Evolutionary conservation across 768 basidiomycete species (phyloP), one percentile per base, ranked within the genome.

Genomic region (Candolleomyces efflorescens): DNA sequence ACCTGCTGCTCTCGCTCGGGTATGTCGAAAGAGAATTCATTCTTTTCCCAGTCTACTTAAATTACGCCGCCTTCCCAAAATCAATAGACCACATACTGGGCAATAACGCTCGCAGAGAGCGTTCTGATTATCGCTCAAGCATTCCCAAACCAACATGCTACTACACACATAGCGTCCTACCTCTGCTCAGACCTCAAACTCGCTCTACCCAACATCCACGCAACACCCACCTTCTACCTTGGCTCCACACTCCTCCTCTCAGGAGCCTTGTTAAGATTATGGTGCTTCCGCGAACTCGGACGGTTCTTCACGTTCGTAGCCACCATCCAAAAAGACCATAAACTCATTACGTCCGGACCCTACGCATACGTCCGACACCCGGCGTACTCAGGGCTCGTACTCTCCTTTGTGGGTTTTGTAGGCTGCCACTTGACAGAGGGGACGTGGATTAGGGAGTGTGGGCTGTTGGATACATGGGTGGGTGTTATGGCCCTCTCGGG

Each of bases 261-360:
- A 1, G 58, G 55, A 1, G 44, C 18, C 24, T 7, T 45, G 7
- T 44, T 79, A 1, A 75, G 80, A 22, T 48, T 71, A 3, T 61
- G 60, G 57, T 79, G 73, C 59, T 78, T 72, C 62, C 70, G 59
- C 22, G 63, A 63, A 22, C 65, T 80, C 18, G 76, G 74, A 22
- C 37, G 56, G 17, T 60, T 71, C 18, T 78, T 78, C 67, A 79
- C 76, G 23, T 77, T 76, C 56, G 69, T 77, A 45, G 62, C 76
- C 36, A 69, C 69, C 58, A 63, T 68, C 12, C 59, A 61, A 24
- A 58, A 61, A 18, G 58, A 65, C 26, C 67, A 69, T 41, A 63
- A 54, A 11, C 63, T 73, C 22, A 55, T 75, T 17, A 72, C 68
- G 10, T 63, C 58, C 1, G 71, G 73, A 0, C 71, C 73, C 7